Conservation (phyloP, 2,329 filamentous ascomycete species). For the Aspergillus transmontanensis region DNA sequence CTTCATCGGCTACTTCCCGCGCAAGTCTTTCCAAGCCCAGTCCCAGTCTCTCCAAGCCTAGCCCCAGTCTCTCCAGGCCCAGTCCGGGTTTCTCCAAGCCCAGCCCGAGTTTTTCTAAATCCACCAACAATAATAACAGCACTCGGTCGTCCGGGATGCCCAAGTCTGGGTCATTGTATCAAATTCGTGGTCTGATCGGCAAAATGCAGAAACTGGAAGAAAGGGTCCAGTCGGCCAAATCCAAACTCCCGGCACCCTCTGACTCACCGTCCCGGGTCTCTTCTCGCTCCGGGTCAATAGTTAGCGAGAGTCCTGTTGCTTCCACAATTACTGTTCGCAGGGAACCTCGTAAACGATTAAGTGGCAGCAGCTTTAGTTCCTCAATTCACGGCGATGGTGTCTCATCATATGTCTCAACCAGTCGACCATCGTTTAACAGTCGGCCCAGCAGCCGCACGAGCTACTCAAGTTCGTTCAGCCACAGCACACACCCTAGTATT, state of each 20-base stretch:
- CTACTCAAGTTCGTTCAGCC: slow-evolving; percentile 49
- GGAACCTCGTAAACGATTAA: slow-evolving; percentile 43
- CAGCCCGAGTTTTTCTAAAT: slow-evolving; percentile 14
- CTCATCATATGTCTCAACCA: slow-evolving; percentile 37
- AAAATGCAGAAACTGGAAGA: slow-evolving; percentile 98
- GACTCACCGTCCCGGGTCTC: slow-evolving; percentile 78
- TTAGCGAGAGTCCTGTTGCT: slow-evolving; percentile 53
- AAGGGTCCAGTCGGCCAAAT: slow-evolving; percentile 85
- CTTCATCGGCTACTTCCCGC: slow-evolving; percentile 47
- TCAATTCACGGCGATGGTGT: slow-evolving; percentile 39
- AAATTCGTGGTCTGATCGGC: slow-evolving; percentile 89
- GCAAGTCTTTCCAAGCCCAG: slow-evolving; percentile 30
- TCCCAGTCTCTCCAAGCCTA: slow-evolving; percentile 16
- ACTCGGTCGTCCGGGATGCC: slow-evolving; percentile 53
- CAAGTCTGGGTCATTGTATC: slow-evolving; percentile 75
- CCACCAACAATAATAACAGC: slow-evolving; percentile 44
- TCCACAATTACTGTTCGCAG: slow-evolving; percentile 59
- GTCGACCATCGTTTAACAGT: slow-evolving; percentile 58
- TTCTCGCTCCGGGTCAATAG: slow-evolving; percentile 62
- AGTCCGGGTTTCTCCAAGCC: slow-evolving; percentile 14
- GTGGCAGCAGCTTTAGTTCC: slow-evolving; percentile 45
- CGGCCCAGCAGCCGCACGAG: slow-evolving; percentile 76
- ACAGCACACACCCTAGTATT: slow-evolving; percentile 40
- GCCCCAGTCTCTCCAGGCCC: slow-evolving; percentile 14
- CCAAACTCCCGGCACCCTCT: slow-evolving; percentile 82